These are phyloP conservation scores for Leccinum rimulosum DNA, from an alignment of 768 basidiomycete genomes.

Conservation along the genomic window DNA sequence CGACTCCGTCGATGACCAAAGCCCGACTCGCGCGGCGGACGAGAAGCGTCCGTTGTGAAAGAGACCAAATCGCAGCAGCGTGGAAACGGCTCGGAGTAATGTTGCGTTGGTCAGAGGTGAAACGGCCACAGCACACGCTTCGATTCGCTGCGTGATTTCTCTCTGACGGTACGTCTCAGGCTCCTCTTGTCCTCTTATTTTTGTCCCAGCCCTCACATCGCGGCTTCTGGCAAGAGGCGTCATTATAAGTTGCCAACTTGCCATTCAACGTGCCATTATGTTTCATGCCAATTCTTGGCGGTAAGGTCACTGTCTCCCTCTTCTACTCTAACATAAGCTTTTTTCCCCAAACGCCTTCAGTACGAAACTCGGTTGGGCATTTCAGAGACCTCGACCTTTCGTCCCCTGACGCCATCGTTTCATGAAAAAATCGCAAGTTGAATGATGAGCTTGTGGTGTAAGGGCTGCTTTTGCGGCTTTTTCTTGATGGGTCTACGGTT, in stretches of 20 bases:
- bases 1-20: constrained; percentile 27
- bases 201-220: background rate
- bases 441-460: too few relatives aligned
- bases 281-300: constrained; percentile 49
- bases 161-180: constrained; percentile 66
- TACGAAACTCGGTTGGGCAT: too few relatives aligned
- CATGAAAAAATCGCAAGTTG: too few relatives aligned
- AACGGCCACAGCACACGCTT: constrained; percentile 81
- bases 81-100: constrained; percentile 53
- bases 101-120: constrained; percentile 46
- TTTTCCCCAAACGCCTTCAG: too few relatives aligned
- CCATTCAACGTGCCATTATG: constrained; percentile 44
- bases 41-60: constrained; percentile 18
- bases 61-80: constrained; percentile 44
- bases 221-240: too few relatives aligned
- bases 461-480: too few relatives aligned
- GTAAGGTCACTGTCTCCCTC: too few relatives aligned
- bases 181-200: background rate
- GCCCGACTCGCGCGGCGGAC: background rate
- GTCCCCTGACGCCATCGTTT: too few relatives aligned
- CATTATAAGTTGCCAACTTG: too few relatives aligned
- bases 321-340: too few relatives aligned
- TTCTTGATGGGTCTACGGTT: too few relatives aligned
- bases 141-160: constrained; percentile 93
- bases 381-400: too few relatives aligned